Base-by-base conservation (phyloP, 2,329 filamentous ascomycete genomes). In the Chaetoscypha palmicola region DNA sequence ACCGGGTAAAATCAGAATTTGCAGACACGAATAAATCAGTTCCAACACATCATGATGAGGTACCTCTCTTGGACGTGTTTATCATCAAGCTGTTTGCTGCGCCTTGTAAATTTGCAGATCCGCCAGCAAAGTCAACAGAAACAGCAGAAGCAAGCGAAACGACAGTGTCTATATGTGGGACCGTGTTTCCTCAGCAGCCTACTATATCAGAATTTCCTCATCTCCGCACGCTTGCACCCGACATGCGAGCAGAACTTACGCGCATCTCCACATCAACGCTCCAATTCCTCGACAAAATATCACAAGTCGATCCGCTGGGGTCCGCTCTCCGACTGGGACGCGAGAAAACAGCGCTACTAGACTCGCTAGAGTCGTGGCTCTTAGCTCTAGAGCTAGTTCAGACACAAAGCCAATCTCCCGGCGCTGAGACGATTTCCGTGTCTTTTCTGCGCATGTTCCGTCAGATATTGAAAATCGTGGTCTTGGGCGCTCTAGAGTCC, bases 41-140 rank as follows among this genome's bases (percentile, higher is more conserved):
- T 28, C 60, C 64, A 45, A 62, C 63, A 50, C 41, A 58, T 4
- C 55, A 62, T 47, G 49, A 36, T 4, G 53, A 57, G 19, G 52
- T 71, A 33, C 67, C 68, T 2, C 52, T 64, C 4, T 50, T 71
- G 8, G 67, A 69, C 49, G 43, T 66, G 30, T 69, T 68, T 47
- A 60, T 69, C 47, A 61, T 69, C 51, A 69, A 68, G 52, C 41
- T 68, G 21, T 66, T 69, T 42, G 57, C 61, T 52, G 66, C 65
- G 26, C 66, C 66, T 43, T 69, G 66, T 51, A 68, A 63, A 24
- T 68, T 68, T 42, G 53, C 63, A 2, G 65, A 68, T 19, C 50
- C 53, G 34, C 51, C 55, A 22, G 16, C 54, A 42, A 39, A 51
- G 37, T n/a, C n/a, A n/a, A n/a, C n/a, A n/a, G n/a, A n/a, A n/a